phyloP scores from a whole-genome alignment of 164 flowering plant species.

The Kingdonia uniflora region DNA sequence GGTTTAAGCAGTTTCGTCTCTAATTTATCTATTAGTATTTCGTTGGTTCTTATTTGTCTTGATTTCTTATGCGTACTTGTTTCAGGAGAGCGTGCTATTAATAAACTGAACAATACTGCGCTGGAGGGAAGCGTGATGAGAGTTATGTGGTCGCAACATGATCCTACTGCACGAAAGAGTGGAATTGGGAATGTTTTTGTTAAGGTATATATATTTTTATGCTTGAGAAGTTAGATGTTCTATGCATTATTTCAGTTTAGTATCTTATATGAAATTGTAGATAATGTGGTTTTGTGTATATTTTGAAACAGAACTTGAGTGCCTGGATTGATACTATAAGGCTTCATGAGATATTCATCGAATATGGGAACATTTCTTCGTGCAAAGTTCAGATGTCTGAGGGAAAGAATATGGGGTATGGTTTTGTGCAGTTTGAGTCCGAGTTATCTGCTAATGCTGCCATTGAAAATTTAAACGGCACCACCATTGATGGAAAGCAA shows the following conservation, averaged over 20 bases:
- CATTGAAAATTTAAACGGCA: slow-evolving; percentile 46
- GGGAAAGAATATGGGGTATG: slow-evolving; percentile 76
- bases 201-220: slow-evolving; percentile 36
- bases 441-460: slow-evolving; percentile 65
- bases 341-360: slow-evolving; percentile 48
- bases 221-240: neutral
- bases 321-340: slow-evolving; percentile 39
- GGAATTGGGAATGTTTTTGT: slow-evolving; percentile 76
- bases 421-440: slow-evolving; percentile 73
- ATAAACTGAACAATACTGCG: slow-evolving; percentile 35
- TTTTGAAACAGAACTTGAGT: slow-evolving; percentile 41
- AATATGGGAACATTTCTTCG: slow-evolving; percentile 57
- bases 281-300: slow-evolving; percentile 2
- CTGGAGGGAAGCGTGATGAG: slow-evolving; percentile 52
- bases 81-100: slow-evolving; percentile 28
- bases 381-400: slow-evolving; percentile 61
- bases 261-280: neutral
- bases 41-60: no score
- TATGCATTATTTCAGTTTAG: no score
- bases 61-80: neutral
- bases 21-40: no score
- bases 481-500: slow-evolving; percentile 39
- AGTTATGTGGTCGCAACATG: slow-evolving; percentile 51
- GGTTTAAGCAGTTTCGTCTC: no score
- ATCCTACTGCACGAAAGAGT: slow-evolving; percentile 55